A percentile compares a stretch with the other conserved stretches of the same genome.
These are phyloP conservation scores for Mikania micrantha DNA, from an alignment of 129 eudicot genomes.

Conservation along the genomic window DNA sequence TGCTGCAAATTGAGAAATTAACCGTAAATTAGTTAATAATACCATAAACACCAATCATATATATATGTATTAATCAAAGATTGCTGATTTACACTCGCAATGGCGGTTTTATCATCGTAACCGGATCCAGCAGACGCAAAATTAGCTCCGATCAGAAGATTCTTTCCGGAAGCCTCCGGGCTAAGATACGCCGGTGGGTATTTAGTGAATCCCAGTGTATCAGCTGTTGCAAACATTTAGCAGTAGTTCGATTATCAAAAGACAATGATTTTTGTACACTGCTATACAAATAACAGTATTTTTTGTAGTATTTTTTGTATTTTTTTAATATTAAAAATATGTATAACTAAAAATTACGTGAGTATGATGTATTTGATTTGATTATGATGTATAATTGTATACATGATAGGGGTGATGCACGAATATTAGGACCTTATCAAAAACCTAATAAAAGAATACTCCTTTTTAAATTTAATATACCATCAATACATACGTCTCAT, in stretches of 20 bases:
- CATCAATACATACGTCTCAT: too few species aligned
- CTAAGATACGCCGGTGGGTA: constrained; percentile 89
- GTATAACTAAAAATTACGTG: too few species aligned
- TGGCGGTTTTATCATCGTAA: constrained; percentile 77
- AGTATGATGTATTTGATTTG: too few species aligned
- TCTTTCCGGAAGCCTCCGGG: constrained; percentile 82
- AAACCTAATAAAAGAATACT: too few species aligned
- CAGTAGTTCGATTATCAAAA: not conserved
- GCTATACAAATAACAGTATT: too few species aligned
- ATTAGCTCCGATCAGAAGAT: constrained; percentile 78
- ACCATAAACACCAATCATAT: not conserved
- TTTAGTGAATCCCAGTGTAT: constrained; percentile 65
- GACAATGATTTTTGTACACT: too few species aligned
- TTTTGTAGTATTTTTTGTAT: too few species aligned
- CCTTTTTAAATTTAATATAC: too few species aligned
- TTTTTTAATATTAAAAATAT: too few species aligned
- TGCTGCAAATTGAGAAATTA: constrained; percentile 36
- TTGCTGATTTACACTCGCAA: constrained; percentile 35
- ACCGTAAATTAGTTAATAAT: not conserved
- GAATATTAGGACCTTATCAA: too few species aligned
- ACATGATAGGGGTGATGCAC: too few species aligned
- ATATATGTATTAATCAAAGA: not conserved
- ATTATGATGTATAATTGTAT: too few species aligned
- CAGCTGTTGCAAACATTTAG: constrained; percentile 45
- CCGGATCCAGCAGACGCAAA: constrained; percentile 97